These are phyloP conservation scores for Chaetomium strumarium DNA, from an alignment of 2,329 filamentous ascomycete genomes.

Conservation along the genomic window DNA sequence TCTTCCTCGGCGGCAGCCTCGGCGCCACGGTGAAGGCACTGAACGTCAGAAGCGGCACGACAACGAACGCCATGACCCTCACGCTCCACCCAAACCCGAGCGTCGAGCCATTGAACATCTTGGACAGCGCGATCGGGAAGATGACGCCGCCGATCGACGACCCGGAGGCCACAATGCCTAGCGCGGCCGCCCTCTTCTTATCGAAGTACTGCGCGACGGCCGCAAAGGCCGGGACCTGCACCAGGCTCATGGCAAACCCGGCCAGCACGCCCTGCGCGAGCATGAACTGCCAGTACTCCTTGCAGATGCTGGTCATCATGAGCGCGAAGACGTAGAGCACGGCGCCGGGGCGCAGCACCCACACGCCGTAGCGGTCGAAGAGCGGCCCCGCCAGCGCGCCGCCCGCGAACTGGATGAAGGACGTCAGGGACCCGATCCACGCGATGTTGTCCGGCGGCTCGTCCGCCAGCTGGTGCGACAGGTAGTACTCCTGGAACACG, in stretches of 20 bases:
- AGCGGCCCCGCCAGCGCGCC: constrained; percentile 34
- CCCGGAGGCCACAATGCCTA: constrained; percentile 42
- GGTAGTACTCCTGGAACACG: constrained; percentile 40
- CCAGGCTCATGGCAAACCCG: constrained; percentile 36
- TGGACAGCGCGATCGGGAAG: constrained; percentile 43
- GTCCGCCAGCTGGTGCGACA: constrained; percentile 30
- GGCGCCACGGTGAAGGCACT: constrained; percentile 30
- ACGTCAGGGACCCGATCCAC: constrained; percentile 38
- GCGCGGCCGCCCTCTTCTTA: constrained; percentile 39
- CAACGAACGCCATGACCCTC: constrained; percentile 46
- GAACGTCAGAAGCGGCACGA: constrained; percentile 39
- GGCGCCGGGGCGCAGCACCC: constrained; percentile 29
- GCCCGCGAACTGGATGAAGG: constrained; percentile 33
- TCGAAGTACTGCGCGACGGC: constrained; percentile 43
- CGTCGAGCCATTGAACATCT: constrained; percentile 39
- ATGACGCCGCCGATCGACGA: constrained; percentile 46
- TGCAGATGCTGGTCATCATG: constrained; percentile 40
- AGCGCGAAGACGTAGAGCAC: constrained; percentile 34
- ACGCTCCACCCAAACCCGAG: constrained; percentile 50
- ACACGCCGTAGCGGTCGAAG: constrained; percentile 37
- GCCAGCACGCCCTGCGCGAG: constrained; percentile 43
- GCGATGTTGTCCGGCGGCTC: constrained; percentile 32
- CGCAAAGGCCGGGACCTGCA: constrained; percentile 41
- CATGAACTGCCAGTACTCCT: constrained; percentile 47
- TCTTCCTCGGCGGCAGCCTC: constrained; percentile 32